phyloP scores from a whole-genome alignment of 768 basidiomycete genomes.

The Rhodocollybia butyracea region DNA sequence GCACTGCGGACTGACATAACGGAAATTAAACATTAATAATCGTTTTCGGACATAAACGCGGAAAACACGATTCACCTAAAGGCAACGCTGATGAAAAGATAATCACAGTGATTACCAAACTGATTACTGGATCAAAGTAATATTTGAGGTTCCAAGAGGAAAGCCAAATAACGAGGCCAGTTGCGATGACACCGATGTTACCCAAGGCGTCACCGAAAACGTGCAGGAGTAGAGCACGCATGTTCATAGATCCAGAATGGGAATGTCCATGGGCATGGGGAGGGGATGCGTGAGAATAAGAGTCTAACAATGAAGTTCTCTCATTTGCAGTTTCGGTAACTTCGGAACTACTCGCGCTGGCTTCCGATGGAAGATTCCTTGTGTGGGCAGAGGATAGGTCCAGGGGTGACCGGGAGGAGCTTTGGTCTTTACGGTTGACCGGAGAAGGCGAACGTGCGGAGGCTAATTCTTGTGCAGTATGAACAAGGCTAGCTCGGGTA shows the following conservation, averaged over 20 bases:
- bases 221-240: conserved; percentile 93
- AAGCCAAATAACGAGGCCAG: conserved; percentile 93
- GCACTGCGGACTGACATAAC: conserved; percentile 68
- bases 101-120: conserved; percentile 90
- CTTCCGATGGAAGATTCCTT: not conserved
- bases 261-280: conserved; percentile 31
- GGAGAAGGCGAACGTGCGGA: conserved; percentile 48
- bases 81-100: conserved; percentile 96
- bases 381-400: not conserved
- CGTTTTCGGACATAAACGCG: not conserved
- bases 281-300: conserved; percentile 8
- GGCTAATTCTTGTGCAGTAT: conserved; percentile 82
- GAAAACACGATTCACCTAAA: conserved; percentile 51
- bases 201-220: conserved; percentile 96
- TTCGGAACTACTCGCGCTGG: not conserved
- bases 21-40: not conserved
- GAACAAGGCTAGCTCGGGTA: conserved; percentile 69
- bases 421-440: conserved; percentile 7
- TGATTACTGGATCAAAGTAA: conserved; percentile 92
- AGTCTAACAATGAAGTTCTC: conserved; percentile 48
- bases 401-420: conserved; percentile 22
- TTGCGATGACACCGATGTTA: conserved; percentile 95
- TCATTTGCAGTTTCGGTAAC: conserved; percentile 25
- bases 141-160: conserved; percentile 81
- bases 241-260: conserved; percentile 88